Percentiles rank a stretch among this genome's conserved stretches.
phyloP scores from a whole-genome alignment of 331 rosid species.

The Erythrophleum ivorense region DNA sequence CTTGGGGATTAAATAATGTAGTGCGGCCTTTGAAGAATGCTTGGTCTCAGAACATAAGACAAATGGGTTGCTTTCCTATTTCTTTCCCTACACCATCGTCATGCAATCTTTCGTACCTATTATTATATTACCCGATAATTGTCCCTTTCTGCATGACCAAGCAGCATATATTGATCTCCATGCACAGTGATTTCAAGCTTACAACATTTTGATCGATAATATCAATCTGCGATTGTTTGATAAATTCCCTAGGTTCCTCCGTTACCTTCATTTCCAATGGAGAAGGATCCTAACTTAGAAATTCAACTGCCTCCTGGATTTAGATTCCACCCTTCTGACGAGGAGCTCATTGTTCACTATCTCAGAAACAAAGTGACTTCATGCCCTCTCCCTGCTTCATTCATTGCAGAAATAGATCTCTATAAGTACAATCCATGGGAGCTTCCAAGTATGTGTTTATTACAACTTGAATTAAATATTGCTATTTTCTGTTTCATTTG shows the following conservation, averaged over 20 bases:
- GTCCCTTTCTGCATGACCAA: conserved; percentile 54
- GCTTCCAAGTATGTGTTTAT: conserved; percentile 56
- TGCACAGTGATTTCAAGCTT: conserved; percentile 54
- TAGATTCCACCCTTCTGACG: conserved; percentile 85
- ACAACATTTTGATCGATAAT: conserved; percentile 51
- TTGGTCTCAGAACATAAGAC: conserved; percentile 37
- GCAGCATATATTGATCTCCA: conserved; percentile 39
- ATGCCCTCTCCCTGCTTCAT: conserved; percentile 65
- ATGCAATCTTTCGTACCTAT: conserved; percentile 39
- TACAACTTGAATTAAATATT: not conserved
- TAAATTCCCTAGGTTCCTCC: conserved; percentile 50
- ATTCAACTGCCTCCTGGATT: conserved; percentile 82
- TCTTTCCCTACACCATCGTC: conserved; percentile 24
- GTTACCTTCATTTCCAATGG: conserved; percentile 49
- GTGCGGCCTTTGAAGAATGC: conserved; percentile 40
- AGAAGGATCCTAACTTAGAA: conserved; percentile 44
- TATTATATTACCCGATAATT: conserved; percentile 39
- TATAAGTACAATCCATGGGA: conserved; percentile 82
- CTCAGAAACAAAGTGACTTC: conserved; percentile 68
- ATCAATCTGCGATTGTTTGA: conserved; percentile 32
- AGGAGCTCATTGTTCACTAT: conserved; percentile 73
- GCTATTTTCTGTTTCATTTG: not conserved
- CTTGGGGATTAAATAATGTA: conserved; percentile 32
- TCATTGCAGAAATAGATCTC: conserved; percentile 72
- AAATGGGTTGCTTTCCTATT: conserved; percentile 49